phyloP scores from a whole-genome alignment of 371 early-diverging fungal species.

The Mucor sp. region DNA sequence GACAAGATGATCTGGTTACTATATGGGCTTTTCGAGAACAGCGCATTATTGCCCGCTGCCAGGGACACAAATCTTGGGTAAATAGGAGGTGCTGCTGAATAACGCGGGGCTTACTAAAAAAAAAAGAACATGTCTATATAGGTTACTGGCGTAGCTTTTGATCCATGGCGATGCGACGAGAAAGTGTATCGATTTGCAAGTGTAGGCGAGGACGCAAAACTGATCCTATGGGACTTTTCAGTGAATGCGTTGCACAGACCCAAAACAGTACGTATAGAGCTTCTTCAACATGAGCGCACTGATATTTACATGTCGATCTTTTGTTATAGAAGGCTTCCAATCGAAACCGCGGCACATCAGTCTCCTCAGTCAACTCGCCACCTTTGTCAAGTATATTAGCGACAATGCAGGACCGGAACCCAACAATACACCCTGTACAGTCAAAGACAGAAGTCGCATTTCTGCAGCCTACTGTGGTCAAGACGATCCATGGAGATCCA shows the following conservation, averaged over 20 bases:
- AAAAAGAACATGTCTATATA: slow-evolving; percentile 20
- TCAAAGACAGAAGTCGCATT: slow-evolving; percentile 75
- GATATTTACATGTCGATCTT: not conserved
- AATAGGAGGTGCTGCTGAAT: slow-evolving; percentile 2
- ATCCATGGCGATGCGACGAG: slow-evolving; percentile 85
- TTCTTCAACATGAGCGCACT: not conserved
- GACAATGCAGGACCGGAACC: slow-evolving; percentile 22
- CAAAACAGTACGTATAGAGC: slow-evolving; percentile 49
- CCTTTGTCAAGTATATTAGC: slow-evolving; percentile 30
- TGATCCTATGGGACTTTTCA: slow-evolving; percentile 94
- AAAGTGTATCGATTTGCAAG: slow-evolving; percentile 86
- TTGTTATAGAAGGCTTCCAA: slow-evolving; percentile 26
- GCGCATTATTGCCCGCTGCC: slow-evolving; percentile 85
- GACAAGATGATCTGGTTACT: slow-evolving; percentile 95
- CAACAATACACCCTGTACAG: slow-evolving; percentile 61
- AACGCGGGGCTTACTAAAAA: not conserved
- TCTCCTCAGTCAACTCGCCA: slow-evolving; percentile 35
- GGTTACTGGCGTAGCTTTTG: slow-evolving; percentile 87
- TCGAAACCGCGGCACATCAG: slow-evolving; percentile 43
- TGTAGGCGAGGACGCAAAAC: slow-evolving; percentile 87
- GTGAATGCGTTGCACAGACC: slow-evolving; percentile 74
- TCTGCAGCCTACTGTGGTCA: slow-evolving; percentile 79
- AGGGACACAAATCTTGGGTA: slow-evolving; percentile 95
- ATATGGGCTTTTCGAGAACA: slow-evolving; percentile 86
- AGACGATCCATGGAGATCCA: slow-evolving; percentile 76